These are phyloP conservation scores for Phytopythium litorale DNA, from an alignment of 352 stramenopile genomes.

Conservation along the genomic window DNA sequence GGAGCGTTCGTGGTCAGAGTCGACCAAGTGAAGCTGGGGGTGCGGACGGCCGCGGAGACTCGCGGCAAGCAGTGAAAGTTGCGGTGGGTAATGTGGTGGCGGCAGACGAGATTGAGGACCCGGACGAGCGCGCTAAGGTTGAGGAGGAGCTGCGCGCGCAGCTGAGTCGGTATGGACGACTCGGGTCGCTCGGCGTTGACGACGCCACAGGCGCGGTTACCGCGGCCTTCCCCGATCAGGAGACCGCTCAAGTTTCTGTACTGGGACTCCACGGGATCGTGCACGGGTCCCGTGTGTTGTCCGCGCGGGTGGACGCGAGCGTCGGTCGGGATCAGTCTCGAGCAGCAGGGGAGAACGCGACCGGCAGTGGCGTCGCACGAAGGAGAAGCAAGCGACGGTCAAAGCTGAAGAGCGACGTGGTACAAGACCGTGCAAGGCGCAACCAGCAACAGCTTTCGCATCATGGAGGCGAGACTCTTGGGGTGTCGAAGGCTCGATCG, in stretches of 20 bases:
- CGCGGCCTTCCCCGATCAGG: not conserved
- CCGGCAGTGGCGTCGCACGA: not conserved
- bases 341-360: not conserved
- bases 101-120: not conserved
- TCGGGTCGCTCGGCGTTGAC: not conserved
- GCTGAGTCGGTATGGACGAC: not conserved
- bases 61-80: not conserved
- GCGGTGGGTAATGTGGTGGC: not conserved
- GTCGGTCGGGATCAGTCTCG: not conserved
- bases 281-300: not conserved
- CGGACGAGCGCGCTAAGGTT: not conserved
- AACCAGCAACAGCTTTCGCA: not conserved
- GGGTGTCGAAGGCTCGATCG: not conserved
- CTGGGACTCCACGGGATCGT: not conserved
- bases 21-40: not conserved
- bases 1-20: not conserved
- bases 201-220: not conserved
- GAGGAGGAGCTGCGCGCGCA: not conserved
- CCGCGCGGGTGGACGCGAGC: not conserved
- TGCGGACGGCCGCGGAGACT: not conserved
- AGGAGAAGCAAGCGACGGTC: constrained; percentile 1
- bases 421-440: not conserved
- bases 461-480: too few species aligned
- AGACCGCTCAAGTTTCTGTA: not conserved
- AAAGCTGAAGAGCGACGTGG: not conserved